Conservation (phyloP, 345 rosid genomes). For the Carallia pectinifolia region DNA sequence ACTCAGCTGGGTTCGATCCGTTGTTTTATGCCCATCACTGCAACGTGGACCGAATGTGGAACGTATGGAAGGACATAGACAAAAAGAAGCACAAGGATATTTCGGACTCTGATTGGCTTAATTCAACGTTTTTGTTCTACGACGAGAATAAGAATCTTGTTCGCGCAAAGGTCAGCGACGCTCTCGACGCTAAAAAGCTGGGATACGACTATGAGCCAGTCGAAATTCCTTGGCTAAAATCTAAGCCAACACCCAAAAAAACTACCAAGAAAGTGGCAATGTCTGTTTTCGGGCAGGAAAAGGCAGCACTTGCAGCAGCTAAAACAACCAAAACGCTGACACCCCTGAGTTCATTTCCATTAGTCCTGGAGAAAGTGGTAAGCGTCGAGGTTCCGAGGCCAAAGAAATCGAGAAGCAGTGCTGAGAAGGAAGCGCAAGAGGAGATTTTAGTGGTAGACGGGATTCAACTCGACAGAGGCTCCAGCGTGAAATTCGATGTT, state of each 20-base stretch:
- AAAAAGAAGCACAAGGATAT: constrained; percentile 1
- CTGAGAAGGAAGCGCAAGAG: constrained; percentile 24
- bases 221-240: constrained; percentile 16
- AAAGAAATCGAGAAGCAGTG: constrained; percentile 9
- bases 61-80: constrained; percentile 14
- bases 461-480: constrained; percentile 41
- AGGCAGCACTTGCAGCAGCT: no score
- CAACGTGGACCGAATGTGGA: constrained; percentile 29
- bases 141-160: constrained; percentile 18
- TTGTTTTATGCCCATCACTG: constrained; percentile 22
- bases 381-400: constrained; percentile 19
- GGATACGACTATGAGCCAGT: constrained; percentile 20
- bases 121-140: constrained; percentile 20
- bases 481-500: constrained; percentile 47
- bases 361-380: constrained; percentile 11
- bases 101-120: constrained; percentile 9
- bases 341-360: constrained; percentile 4
- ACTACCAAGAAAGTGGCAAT: background rate
- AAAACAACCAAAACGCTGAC: background rate
- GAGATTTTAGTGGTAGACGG: constrained; percentile 41
- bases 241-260: constrained; percentile 8
- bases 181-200: constrained; percentile 16
- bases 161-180: constrained; percentile 6
- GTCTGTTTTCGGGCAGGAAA: no score
- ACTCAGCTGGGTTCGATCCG: constrained; percentile 25